Percentiles rank a stretch among this genome's conserved stretches.
Conservation (phyloP, 768 basidiomycete species). For the Mycena metata region DNA sequence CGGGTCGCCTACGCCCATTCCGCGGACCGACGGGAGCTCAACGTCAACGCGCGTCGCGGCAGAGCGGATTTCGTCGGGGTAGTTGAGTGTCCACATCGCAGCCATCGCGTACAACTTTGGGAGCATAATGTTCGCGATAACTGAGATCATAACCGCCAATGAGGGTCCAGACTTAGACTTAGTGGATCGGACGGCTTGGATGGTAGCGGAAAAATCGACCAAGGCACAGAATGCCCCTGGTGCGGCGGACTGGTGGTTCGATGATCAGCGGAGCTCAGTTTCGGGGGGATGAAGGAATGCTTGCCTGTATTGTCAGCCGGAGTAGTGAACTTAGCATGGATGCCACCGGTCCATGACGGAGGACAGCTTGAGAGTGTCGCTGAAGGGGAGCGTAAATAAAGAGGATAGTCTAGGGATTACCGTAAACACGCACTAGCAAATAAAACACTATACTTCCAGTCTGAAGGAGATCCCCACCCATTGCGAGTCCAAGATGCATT, state of each 20-base stretch:
- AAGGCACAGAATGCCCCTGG: not conserved
- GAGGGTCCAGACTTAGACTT: too few species aligned
- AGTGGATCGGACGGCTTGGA: too few species aligned
- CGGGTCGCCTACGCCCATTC: too few species aligned
- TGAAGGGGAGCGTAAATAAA: not conserved
- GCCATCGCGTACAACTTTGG: conserved; percentile 11
- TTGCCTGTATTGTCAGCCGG: conserved; percentile 1
- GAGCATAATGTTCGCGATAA: not conserved
- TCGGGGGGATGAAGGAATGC: not conserved
- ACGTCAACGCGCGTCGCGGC: too few species aligned
- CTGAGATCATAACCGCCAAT: not conserved
- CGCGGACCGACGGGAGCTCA: too few species aligned
- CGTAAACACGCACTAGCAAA: not conserved
- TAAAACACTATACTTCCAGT: conserved; percentile 3
- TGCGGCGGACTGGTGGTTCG: not conserved
- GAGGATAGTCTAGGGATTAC: not conserved
- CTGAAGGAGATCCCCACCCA: not conserved
- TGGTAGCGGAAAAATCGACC: not conserved
- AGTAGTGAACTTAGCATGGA: not conserved
- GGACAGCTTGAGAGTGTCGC: not conserved
- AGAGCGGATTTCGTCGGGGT: not conserved
- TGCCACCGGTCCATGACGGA: too few species aligned
- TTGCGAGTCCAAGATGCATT: not conserved
- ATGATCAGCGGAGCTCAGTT: not conserved
- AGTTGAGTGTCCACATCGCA: conserved; percentile 21